phyloP scores from a whole-genome alignment of 2,329 filamentous ascomycete genomes.

The Pyrenochaeta sp. region DNA sequence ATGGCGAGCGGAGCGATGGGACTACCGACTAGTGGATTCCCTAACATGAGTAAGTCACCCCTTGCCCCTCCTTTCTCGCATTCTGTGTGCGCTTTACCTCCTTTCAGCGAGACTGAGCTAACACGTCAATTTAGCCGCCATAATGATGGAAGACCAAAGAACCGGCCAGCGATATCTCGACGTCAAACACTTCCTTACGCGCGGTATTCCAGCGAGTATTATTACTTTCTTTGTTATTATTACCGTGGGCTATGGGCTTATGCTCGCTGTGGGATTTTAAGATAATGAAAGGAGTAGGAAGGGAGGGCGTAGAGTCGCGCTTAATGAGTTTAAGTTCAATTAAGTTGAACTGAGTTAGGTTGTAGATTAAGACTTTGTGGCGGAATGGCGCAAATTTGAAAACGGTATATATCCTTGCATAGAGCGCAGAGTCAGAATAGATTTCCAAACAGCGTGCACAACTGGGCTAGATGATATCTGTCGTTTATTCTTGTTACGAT shows the following conservation, averaged over 20 bases:
- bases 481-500: too few relatives aligned
- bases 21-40: constrained; percentile 93
- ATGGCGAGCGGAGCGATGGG: constrained; percentile 99
- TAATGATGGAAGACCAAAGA: constrained; percentile 97
- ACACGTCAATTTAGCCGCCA: constrained; percentile 72
- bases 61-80: not conserved
- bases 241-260: constrained; percentile 88
- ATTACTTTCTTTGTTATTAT: constrained; percentile 83
- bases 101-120: constrained; percentile 6
- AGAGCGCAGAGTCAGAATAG: too few relatives aligned
- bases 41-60: constrained; percentile 92
- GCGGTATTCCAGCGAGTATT: constrained; percentile 88
- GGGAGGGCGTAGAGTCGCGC: too few relatives aligned
- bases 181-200: constrained; percentile 92
- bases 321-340: too few relatives aligned
- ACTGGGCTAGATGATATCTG: too few relatives aligned
- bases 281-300: too few relatives aligned
- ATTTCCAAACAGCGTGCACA: too few relatives aligned
- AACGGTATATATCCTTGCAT: too few relatives aligned
- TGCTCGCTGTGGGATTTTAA: constrained; percentile 76
- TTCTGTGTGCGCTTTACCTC: not conserved
- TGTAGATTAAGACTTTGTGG: too few relatives aligned
- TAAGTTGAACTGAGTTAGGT: too few relatives aligned
- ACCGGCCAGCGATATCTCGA: constrained; percentile 91
- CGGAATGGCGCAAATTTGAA: too few relatives aligned